Base-by-base conservation (phyloP, 2,329 filamentous ascomycete genomes). In the Stemphylium vesicarium region DNA sequence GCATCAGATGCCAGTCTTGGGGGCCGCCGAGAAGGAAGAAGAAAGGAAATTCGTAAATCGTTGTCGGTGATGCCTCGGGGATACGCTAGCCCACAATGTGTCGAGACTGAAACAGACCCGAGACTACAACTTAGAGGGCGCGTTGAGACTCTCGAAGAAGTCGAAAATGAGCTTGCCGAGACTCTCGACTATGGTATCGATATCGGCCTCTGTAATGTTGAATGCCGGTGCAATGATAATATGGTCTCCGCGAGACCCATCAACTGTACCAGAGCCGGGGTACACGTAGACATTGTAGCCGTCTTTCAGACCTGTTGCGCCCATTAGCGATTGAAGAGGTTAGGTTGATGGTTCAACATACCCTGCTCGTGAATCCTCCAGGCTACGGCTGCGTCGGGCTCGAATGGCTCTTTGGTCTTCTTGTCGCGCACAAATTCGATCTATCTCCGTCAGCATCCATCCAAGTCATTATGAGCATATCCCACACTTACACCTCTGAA, bases 151-250 rank as follows among this genome's bases (percentile, higher is more conserved):
- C 3, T 54, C 56, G 48, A 81, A 81, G 62, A 75, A 81, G 15
- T 84, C 81, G 12, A 77, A 69, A 18, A 90, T 73, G 15, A 88
- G 80, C n/a, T 68, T 75, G 4, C 71, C 73, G 2, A 85, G 76
- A 0, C 75, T 79, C 15, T 81, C 75, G 2, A 84, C 84, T 48
- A 89, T 83, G 20, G 77, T 66, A 12, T 84, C 78, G 46, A 90
- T 76, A 16, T 89, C 85, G 7, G 78, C 78, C 38, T 75, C 74
- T 1, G 81, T 85, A 18, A 88, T 79, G 39, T 84, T 91, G 73
- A 86, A 91, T 0, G 89, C 82, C 4, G 90, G 90, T 1, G 88
- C 84, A 10, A 93, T 65, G 22, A 92, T 79, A 32, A 91, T 77
- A 70, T 91, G 88, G 65, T 93, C 90, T 9, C 89, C 89, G 1